These are phyloP conservation scores for Acanthamoeba culbertsoni DNA, from an alignment of 208 protist genomes.

Conservation along the genomic window DNA sequence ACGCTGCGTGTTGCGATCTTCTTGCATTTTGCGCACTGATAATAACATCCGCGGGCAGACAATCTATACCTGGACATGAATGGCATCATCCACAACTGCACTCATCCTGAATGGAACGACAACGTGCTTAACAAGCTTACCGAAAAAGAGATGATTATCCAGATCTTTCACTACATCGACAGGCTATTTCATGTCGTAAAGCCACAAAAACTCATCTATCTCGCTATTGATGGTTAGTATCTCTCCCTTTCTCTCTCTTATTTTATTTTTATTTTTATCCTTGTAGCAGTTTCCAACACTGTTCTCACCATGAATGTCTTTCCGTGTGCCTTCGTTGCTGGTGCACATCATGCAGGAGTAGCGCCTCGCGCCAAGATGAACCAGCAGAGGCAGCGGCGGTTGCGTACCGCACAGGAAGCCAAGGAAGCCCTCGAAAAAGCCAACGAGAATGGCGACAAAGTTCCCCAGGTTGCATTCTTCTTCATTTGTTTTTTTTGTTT, in stretches of 20 bases:
- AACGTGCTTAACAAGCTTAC: constrained; percentile 77
- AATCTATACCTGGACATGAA: constrained; percentile 99
- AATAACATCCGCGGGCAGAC: constrained; percentile 81
- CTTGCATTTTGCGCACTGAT: neutral
- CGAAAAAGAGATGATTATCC: constrained; percentile 94
- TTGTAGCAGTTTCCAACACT: neutral
- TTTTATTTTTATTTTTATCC: constrained; percentile 13
- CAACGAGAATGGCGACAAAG: neutral
- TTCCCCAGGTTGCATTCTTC: neutral
- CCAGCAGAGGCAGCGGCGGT: constrained; percentile 97
- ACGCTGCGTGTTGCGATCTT: neutral
- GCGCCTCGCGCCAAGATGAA: constrained; percentile 99
- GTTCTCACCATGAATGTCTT: neutral
- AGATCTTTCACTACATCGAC: constrained; percentile 97
- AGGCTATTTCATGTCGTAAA: constrained; percentile 94
- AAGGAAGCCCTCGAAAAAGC: constrained; percentile 30
- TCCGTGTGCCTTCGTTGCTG: neutral
- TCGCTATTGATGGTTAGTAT: constrained; percentile 95
- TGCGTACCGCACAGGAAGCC: constrained; percentile 78
- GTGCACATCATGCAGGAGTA: constrained; percentile 69
- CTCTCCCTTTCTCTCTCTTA: neutral
- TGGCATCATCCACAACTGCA: constrained; percentile 99
- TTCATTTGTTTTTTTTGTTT: neutral
- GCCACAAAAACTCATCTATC: constrained; percentile 95
- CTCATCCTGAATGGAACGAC: constrained; percentile 89